Base-by-base conservation (phyloP, 2,329 filamentous ascomycete genomes). In the Aphanoascus verrucosus region DNA sequence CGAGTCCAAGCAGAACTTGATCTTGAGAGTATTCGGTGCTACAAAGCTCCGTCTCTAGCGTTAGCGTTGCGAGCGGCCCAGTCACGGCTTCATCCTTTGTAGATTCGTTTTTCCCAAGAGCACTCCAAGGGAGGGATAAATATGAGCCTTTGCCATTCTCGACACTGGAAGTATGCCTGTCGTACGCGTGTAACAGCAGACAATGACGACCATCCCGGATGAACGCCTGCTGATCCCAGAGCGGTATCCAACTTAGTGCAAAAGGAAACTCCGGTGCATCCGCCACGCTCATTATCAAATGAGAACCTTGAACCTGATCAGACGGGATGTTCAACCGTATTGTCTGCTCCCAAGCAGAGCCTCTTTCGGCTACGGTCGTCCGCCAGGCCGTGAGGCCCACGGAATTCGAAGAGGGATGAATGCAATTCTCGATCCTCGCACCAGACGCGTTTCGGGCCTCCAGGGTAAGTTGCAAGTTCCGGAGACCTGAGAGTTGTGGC, bases 21-120 rank as follows among this genome's bases (percentile, higher is more conserved):
- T 98, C 90, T 65, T 98, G 93, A 0, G 91, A 96, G 65, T 94
- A 94, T 56, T 84, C 81, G 0, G 93, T 98, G 70, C 93, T 97
- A 76, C 90, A 96, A 5, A 98, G 80, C 62, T 88, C 94, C 0
- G 90, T 94, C 56, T 86, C 81, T 9, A 94, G 72, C 11, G 82
- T 80, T 34, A 98, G 71, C n/a, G 82, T 81, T 2, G 91, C 88
- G 59, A 94, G 78, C 2, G 86, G 84, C 0, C 87, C 88, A 4
- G 85, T 88, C 2, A 89, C 79, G 50, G 78, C 76, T 65, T 83
- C 81, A 52, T 91, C 87, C 61, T 85, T 84, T 28, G 82, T 78
- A 45, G 82, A 77, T 63, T 84, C 79, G 61, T 85, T 77, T 58
- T 80, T 82, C 38, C 80, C 79, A 48, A 81, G 77, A 3, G 85